Conservation (phyloP, 2,329 filamentous ascomycete species). For the Curvularia hawaiiensis region DNA sequence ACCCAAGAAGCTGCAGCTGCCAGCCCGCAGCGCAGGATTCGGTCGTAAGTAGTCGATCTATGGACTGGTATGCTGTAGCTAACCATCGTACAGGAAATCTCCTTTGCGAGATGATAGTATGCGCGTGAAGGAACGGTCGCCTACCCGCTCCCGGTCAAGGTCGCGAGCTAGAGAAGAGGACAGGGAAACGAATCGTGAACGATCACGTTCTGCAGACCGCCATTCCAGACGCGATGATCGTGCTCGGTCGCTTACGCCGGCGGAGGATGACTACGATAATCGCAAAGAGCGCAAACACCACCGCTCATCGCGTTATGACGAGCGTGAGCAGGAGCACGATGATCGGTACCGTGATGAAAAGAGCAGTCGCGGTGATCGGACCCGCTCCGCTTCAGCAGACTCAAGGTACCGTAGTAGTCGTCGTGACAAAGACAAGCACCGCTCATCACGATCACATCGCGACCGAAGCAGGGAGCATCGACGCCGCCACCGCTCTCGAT, state of each 20-base stretch:
- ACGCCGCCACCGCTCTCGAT: slow-evolving; percentile 51
- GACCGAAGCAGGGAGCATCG: slow-evolving; percentile 53
- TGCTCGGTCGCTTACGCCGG: slow-evolving; percentile 58
- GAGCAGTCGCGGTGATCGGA: slow-evolving; percentile 58
- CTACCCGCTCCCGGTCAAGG: slow-evolving; percentile 48
- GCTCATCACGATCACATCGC: slow-evolving; percentile 53
- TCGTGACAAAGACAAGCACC: slow-evolving; percentile 50
- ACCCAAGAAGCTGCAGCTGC: slow-evolving; percentile 23
- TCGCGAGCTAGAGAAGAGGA: slow-evolving; percentile 41
- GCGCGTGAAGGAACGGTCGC: slow-evolving; percentile 46
- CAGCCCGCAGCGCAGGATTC: slow-evolving; percentile 36
- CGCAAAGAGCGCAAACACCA: slow-evolving; percentile 55
- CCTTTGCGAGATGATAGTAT: slow-evolving; percentile 43
- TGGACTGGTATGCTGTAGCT: slow-evolving; percentile 4
- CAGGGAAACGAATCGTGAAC: slow-evolving; percentile 24
- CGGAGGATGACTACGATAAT: slow-evolving; percentile 38
- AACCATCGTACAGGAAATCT: slow-evolving; percentile 31
- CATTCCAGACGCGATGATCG: slow-evolving; percentile 56
- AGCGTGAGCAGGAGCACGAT: slow-evolving; percentile 47
- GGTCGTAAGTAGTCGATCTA: slow-evolving; percentile 34
- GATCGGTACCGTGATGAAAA: slow-evolving; percentile 52
- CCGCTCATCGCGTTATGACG: slow-evolving; percentile 51
- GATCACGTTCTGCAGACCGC: slow-evolving; percentile 39
- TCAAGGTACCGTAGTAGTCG: slow-evolving; percentile 66
- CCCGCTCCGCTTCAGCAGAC: slow-evolving; percentile 69